Evolutionary conservation across 441 rosid genomes (phyloP), one percentile per base, ranked within the genome.

Genomic region (Corymbia calophylla): DNA sequence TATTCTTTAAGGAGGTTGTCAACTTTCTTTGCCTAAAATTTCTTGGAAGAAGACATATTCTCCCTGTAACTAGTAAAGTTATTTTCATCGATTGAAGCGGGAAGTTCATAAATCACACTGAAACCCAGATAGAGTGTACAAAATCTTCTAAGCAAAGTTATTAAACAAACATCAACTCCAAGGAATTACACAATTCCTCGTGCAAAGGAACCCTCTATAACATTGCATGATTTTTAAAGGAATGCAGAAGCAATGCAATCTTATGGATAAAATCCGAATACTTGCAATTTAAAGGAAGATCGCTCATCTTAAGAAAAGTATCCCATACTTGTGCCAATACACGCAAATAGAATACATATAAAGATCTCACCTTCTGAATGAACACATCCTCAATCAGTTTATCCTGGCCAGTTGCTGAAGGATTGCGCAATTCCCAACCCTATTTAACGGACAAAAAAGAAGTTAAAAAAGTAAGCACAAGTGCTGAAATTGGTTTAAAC

Each of bases 361-460:
- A 60, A 88, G 89, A 88, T 64, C 90, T 90, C 92, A 96, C 97
- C 98, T 96, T 95, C 91, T 89, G 93, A 91, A 94, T 90, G 90
- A 95, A 91, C 51, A 93, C 91, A 87, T 94, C 94, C 88, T 92
- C 93, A 91, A 93, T 89, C 86, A 93, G 92, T 92, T 93, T 94
- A 91, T 86, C 95, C 87, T 91, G 68, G 89, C 89, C 89, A 88
- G 80, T 89, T 93, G 88, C 93, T 87, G 91, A 88, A 90, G 92
- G 86, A 88, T 87, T 89, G 54, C 90, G 82, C 91, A 51, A 89
- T 88, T 91, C 92, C 51, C 92, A 89, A 90, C 68, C 95, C 98
- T 95, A 91, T 89, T 86, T 86, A 58, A 82, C 68, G 87, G 18
- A 31, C 18, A 89, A 8, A 23, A 90, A 62, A 49, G 35, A 87